These are phyloP conservation scores for Aureobasidium musti DNA, from an alignment of 2,329 filamentous ascomycete species.

Conservation along the genomic window DNA sequence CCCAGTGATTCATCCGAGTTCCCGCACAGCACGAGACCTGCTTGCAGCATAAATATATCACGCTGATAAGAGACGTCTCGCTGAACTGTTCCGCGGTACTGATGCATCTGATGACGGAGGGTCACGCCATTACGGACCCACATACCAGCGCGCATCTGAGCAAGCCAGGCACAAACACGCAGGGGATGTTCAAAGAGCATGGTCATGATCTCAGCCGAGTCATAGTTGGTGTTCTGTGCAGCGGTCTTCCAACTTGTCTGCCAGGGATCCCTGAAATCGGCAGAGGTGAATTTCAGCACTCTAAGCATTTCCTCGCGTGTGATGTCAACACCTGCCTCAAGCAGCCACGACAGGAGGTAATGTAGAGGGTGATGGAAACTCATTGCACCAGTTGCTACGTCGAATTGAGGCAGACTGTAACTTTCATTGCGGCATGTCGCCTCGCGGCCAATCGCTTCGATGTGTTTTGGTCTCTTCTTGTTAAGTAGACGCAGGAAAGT, in stretches of 20 bases:
- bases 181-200: conserved; percentile 85
- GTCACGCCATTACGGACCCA: conserved; percentile 99
- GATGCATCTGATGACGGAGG: conserved; percentile 88
- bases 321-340: conserved; percentile 83
- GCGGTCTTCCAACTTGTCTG: conserved; percentile 32
- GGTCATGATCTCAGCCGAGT: conserved; percentile 28
- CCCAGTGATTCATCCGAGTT: conserved; percentile 59
- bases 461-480: conserved; percentile 47
- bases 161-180: conserved; percentile 91
- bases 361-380: conserved; percentile 98
- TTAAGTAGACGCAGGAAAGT: conserved; percentile 64
- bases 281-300: conserved; percentile 70
- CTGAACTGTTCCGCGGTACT: conserved; percentile 85
- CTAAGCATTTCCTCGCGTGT: conserved; percentile 64
- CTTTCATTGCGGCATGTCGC: conserved; percentile 22
- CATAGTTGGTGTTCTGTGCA: background rate
- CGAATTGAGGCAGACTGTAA: conserved; percentile 76
- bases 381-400: conserved; percentile 85
- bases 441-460: conserved; percentile 37
- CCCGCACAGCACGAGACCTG: conserved; percentile 82
- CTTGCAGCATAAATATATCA: conserved; percentile 91
- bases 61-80: conserved; percentile 92
- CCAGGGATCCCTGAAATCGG: conserved; percentile 61
- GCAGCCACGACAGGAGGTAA: conserved; percentile 92
- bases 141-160: conserved; percentile 97